These are phyloP conservation scores for Discostella pseudostelligera DNA, from an alignment of 108 stramenopile species.

Conservation along the genomic window DNA sequence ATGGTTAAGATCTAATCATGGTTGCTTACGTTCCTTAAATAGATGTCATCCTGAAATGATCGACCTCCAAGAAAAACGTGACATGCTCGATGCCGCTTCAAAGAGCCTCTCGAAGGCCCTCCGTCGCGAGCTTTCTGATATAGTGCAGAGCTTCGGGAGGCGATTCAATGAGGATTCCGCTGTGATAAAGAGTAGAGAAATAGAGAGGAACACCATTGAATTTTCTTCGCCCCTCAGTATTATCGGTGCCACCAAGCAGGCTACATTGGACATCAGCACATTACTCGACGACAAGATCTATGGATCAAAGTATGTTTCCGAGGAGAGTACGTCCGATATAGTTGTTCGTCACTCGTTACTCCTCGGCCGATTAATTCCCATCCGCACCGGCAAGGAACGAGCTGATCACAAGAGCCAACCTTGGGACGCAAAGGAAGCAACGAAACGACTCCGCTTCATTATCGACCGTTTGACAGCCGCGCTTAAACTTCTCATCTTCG, in stretches of 20 bases:
- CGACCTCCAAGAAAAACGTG: slow-evolving; percentile 22
- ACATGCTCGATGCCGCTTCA: slow-evolving; percentile 17
- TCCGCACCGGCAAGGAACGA: slow-evolving; percentile 10
- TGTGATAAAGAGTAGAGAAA: slow-evolving; percentile 9
- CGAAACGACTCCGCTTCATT: slow-evolving; percentile 15
- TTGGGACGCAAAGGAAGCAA: slow-evolving; percentile 39
- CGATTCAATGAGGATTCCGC: slow-evolving; percentile 20
- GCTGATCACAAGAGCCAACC: slow-evolving; percentile 2
- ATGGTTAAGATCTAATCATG: not conserved
- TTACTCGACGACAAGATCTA: slow-evolving; percentile 1
- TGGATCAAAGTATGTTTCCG: slow-evolving; percentile 17
- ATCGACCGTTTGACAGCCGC: slow-evolving; percentile 1
- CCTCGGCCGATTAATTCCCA: slow-evolving; percentile 17
- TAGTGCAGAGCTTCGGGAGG: slow-evolving; percentile 4
- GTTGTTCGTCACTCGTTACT: slow-evolving; percentile 12
- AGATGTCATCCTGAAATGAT: slow-evolving; percentile 32
- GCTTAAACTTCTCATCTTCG: slow-evolving; percentile 19
- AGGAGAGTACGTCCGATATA: slow-evolving; percentile 1
- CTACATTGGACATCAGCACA: slow-evolving; percentile 11
- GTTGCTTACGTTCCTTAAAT: not conserved
- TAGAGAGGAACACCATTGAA: slow-evolving; percentile 6
- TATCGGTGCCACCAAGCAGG: slow-evolving; percentile 7
- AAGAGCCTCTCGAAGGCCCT: slow-evolving; percentile 15
- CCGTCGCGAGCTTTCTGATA: slow-evolving; percentile 16
- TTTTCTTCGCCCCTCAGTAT: slow-evolving; percentile 21